Base-by-base conservation (phyloP, 768 basidiomycete species). In the Lentinula sp. region DNA sequence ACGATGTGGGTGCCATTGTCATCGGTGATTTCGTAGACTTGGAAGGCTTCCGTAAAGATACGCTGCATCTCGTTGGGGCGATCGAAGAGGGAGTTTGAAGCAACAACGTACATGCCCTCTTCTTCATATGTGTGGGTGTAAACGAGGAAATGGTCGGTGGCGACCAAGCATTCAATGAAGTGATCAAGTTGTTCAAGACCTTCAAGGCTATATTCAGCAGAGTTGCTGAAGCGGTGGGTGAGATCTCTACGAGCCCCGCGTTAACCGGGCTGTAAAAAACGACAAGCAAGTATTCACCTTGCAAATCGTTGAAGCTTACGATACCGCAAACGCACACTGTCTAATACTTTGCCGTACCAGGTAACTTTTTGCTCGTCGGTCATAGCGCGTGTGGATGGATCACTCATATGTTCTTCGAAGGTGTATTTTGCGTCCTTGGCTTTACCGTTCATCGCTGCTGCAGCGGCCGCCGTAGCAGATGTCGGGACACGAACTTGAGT, bases 301-400 rank as follows among this genome's bases (percentile, higher is more conserved):
- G 91, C 91, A 72, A 97, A 95, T 3, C 96, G 90, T 67, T 95
- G 93, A 13, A 98, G 79, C 71, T 98, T 98, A 54, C 97, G 84
- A 71, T 96, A 95, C 50, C 97, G 84, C 62, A 96, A 77, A 58
- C 91, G 85, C 55, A 97, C 95, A 61, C 91, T 91, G 62, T 98
- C 96, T 20, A 98, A 79, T 62, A 98, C 88, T 73, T 97, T 98
- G 42, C 84, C 81, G 68, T 95, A 98, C 95, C 96, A 98, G 55
- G 78, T 79, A 60, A 90, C 82, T 69, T 89, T 87, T 72, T 97
- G 90, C 62, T 91, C 87, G 43, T 87, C 85, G 32, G 86, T 83
- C 91, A 95, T 93, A 62, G 76, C 79, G 68, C 80, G 78, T 10
- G 72, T 70, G 39, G 73, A 70, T 43, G 74, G 73, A 48, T 68